Percentiles rank a stretch among this genome's conserved stretches.
phyloP scores from a whole-genome alignment of 176 grass and related monocot genomes.

The Ananas comosus region DNA sequence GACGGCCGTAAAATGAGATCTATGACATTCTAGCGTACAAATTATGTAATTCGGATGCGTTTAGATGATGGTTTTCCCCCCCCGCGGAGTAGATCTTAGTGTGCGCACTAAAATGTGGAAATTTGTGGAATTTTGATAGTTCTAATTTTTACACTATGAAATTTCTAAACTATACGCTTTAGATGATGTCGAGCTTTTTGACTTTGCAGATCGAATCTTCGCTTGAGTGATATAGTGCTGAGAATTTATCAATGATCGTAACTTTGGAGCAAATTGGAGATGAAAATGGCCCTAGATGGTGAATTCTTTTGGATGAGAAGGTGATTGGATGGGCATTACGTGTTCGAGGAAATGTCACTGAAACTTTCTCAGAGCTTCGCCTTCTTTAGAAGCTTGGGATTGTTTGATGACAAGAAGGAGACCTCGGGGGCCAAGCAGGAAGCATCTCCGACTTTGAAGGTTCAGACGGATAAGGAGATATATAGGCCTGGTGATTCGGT shows the following conservation, averaged over 20 bases:
- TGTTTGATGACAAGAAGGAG: constrained; percentile 53
- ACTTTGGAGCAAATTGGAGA: background rate
- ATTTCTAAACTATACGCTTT: too few relatives aligned
- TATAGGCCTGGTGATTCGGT: constrained; percentile 76
- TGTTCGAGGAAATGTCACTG: constrained; percentile 44
- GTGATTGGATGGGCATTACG: constrained; percentile 14
- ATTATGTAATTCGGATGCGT: too few relatives aligned
- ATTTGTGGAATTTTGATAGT: too few relatives aligned
- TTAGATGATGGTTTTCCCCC: too few relatives aligned
- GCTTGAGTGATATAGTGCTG: background rate
- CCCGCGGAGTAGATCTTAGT: too few relatives aligned
- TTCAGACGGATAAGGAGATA: constrained; percentile 76
- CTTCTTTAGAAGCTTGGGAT: constrained; percentile 62
- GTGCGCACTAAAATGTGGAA: too few relatives aligned
- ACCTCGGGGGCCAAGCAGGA: constrained; percentile 32
- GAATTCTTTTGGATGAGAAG: background rate
- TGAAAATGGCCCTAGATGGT: background rate
- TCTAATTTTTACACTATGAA: too few relatives aligned
- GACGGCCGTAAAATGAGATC: too few relatives aligned
- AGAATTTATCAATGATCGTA: background rate
- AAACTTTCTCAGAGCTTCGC: constrained; percentile 57
- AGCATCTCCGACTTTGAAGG: constrained; percentile 54
- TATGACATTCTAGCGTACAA: too few relatives aligned
- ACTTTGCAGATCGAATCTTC: background rate
- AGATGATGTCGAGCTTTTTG: background rate